phyloP scores from a whole-genome alignment of 164 flowering plant species.

The Vitis labrusca region DNA sequence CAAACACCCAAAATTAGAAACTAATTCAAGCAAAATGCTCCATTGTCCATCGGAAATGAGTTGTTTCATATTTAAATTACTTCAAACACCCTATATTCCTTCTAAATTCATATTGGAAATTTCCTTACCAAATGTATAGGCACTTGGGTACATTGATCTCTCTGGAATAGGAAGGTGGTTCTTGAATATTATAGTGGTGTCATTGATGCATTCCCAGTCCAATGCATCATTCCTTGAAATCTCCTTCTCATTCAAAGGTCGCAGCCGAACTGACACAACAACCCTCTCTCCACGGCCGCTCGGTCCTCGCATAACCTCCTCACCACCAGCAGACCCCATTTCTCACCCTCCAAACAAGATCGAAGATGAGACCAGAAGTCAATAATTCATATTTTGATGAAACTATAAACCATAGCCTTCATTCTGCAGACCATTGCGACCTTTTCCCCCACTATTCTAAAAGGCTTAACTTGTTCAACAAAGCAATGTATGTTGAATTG shows the following conservation, averaged over 20 bases:
- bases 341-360: conserved; percentile 16
- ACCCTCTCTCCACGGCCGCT: conserved; percentile 43
- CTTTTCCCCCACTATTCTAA: conserved; percentile 1
- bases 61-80: background rate
- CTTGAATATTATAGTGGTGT: conserved; percentile 48
- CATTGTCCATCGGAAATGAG: background rate
- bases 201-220: conserved; percentile 71
- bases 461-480: background rate
- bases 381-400: background rate
- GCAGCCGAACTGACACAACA: conserved; percentile 54
- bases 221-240: conserved; percentile 38
- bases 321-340: conserved; percentile 25
- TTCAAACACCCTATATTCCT: background rate
- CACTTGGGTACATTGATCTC: conserved; percentile 50
- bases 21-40: background rate
- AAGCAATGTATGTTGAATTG: conserved; percentile 3
- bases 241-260: conserved; percentile 69
- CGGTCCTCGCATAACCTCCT: conserved; percentile 22
- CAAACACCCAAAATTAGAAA: background rate
- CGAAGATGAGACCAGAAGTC: background rate
- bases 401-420: conserved; percentile 4
- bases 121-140: conserved; percentile 56
- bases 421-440: background rate
- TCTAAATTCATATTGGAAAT: background rate
- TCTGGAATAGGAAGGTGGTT: conserved; percentile 43